Conservation (phyloP, 2,329 filamentous ascomycete genomes). For the Phialocephala subalpina region DNA sequence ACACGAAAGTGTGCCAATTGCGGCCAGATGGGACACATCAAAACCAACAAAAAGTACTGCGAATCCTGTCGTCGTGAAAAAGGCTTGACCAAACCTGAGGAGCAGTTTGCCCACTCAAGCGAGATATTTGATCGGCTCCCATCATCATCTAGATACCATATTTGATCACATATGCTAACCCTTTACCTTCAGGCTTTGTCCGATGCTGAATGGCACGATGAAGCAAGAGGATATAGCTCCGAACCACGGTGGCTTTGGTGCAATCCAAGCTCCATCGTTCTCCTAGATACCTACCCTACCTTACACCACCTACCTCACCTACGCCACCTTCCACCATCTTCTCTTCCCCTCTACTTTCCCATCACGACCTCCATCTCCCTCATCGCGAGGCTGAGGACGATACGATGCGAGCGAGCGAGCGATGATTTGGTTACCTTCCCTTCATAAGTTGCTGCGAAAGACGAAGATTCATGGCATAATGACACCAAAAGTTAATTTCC, state of each 20-base stretch:
- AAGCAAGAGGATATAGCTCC: conserved; percentile 64
- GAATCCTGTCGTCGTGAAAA: conserved; percentile 6
- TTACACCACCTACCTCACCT: not conserved
- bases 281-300: not conserved
- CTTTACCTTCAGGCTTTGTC: conserved; percentile 71
- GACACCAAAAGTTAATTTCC: not conserved
- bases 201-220: conserved; percentile 84
- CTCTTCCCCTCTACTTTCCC: not conserved
- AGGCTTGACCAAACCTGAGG: conserved; percentile 4
- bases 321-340: not conserved
- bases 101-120: not conserved
- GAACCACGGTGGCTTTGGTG: conserved; percentile 61
- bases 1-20: conserved; percentile 97
- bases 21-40: conserved; percentile 96
- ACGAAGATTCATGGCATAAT: not conserved
- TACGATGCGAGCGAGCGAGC: not conserved
- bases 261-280: conserved; percentile 18
- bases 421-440: not conserved
- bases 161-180: conserved; percentile 36
- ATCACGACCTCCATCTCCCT: not conserved
- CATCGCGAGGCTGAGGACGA: not conserved
- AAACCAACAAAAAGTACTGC: conserved; percentile 94
- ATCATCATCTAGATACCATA: conserved; percentile 20
- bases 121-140: not conserved
- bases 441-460: not conserved